phyloP scores from a whole-genome alignment of 176 grass and related monocot species.

The Paspalum notatum region DNA sequence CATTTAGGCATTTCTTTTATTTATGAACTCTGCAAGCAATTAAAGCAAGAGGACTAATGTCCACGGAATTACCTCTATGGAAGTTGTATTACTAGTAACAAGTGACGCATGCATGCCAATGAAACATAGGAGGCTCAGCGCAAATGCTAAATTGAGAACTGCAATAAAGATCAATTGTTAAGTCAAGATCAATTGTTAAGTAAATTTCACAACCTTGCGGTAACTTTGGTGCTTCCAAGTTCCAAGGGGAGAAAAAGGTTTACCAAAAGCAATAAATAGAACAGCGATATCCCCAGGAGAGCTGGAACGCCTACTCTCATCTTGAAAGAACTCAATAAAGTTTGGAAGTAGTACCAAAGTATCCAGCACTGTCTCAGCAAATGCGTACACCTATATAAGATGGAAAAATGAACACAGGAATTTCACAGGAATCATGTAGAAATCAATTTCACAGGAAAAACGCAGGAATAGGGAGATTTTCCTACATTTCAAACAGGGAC shows the following conservation, averaged over 20 bases:
- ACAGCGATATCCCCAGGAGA: constrained; percentile 69
- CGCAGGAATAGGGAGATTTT: too few relatives aligned
- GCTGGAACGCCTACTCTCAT: constrained; percentile 52
- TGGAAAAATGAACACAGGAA: constrained; percentile 12
- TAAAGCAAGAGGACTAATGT: not conserved
- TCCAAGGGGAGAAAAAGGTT: constrained; percentile 14
- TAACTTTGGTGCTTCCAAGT: constrained; percentile 28
- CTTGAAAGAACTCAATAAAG: constrained; percentile 74
- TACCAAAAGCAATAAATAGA: constrained; percentile 87
- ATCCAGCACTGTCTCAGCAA: constrained; percentile 70
- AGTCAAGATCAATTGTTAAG: constrained; percentile 41
- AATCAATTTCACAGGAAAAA: too few relatives aligned
- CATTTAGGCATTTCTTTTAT: not conserved
- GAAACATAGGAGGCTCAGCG: constrained; percentile 84
- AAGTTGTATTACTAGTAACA: constrained; percentile 70
- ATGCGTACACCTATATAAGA: constrained; percentile 68
- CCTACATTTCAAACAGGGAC: not conserved
- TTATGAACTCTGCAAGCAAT: constrained; percentile 17
- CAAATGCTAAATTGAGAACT: constrained; percentile 95
- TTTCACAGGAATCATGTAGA: too few relatives aligned
- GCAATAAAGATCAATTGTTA: constrained; percentile 49
- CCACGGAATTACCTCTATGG: constrained; percentile 75
- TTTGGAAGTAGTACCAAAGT: constrained; percentile 67
- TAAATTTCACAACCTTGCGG: constrained; percentile 28
- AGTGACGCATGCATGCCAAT: constrained; percentile 70